A percentile compares a stretch with the other conserved stretches of the same genome.
These are phyloP conservation scores for Colletotrichum euphorbiae DNA, from an alignment of 2,329 filamentous ascomycete genomes.

Conservation along the genomic window DNA sequence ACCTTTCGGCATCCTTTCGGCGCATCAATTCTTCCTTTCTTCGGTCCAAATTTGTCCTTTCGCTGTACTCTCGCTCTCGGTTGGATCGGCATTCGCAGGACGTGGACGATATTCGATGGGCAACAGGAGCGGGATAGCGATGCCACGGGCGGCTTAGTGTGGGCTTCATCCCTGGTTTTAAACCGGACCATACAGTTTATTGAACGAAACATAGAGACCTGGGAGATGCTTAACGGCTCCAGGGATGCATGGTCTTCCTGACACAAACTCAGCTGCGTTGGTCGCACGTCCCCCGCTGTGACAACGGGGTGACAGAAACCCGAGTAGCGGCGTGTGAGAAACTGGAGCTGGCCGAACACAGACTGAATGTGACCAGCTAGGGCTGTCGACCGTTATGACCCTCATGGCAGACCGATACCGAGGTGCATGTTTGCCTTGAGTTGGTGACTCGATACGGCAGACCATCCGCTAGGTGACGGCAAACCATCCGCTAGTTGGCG, in stretches of 20 bases:
- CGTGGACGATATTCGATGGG: constrained; percentile 3
- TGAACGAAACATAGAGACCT: constrained; percentile 27
- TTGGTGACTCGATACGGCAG: background rate
- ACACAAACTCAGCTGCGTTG: constrained; percentile 35
- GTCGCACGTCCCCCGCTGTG: constrained; percentile 38
- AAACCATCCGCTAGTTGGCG: background rate
- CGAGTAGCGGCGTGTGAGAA: constrained; percentile 24
- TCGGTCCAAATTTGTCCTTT: background rate
- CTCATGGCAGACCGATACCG: background rate
- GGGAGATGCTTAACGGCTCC: constrained; percentile 25
- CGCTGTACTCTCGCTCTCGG: constrained; percentile 1
- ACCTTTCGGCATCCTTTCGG: constrained; percentile 37
- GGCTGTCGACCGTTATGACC: background rate
- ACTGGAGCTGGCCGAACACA: constrained; percentile 9
- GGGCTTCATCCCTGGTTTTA: constrained; percentile 28
- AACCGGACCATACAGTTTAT: constrained; percentile 18
- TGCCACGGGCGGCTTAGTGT: background rate
- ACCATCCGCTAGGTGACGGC: background rate
- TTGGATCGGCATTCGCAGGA: constrained; percentile 12
- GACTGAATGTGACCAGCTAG: background rate
- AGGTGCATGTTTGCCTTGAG: background rate
- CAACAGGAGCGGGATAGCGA: background rate
- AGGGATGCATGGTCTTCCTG: constrained; percentile 36
- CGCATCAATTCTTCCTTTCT: background rate
- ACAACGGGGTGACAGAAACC: constrained; percentile 30